These are phyloP conservation scores for Fistulina hepatica DNA, from an alignment of 1,284 basidiomycete genomes.

Conservation along the genomic window DNA sequence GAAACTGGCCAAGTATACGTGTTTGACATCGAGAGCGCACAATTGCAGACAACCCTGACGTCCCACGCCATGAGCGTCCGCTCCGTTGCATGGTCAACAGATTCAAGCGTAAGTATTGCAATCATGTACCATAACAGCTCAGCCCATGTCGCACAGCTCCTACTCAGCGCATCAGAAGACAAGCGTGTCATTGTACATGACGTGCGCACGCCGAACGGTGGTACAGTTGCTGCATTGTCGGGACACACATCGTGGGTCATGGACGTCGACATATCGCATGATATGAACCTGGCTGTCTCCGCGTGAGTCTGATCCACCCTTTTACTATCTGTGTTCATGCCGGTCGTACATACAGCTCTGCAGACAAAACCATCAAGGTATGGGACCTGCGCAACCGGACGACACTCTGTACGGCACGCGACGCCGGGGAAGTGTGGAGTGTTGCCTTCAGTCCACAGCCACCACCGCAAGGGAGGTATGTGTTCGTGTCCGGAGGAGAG, in stretches of 20 bases:
- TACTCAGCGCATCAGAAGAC: constrained; percentile 81
- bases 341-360: constrained; percentile 39
- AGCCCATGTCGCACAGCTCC: constrained; percentile 36
- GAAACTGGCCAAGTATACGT: constrained; percentile 77
- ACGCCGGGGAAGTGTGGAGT: constrained; percentile 76
- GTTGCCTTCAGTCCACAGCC: constrained; percentile 72
- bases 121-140: neutral
- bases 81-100: constrained; percentile 73
- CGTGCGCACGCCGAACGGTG: constrained; percentile 59
- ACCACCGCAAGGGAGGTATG: constrained; percentile 42
- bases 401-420: constrained; percentile 62
- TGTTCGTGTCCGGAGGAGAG: constrained; percentile 74
- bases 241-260: constrained; percentile 86
- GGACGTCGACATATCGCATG: constrained; percentile 67
- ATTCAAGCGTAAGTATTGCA: constrained; percentile 36
- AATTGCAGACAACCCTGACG: constrained; percentile 58
- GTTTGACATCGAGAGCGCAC: constrained; percentile 60
- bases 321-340: neutral
- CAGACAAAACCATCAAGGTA: constrained; percentile 77
- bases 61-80: constrained; percentile 83
- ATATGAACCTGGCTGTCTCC: constrained; percentile 64
- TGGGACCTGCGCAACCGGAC: constrained; percentile 78
- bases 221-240: constrained; percentile 69
- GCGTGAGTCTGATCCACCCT: constrained; percentile 43
- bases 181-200: constrained; percentile 81